These are phyloP conservation scores for Plasmodium blacklocki DNA, from an alignment of 169 alveolate species.

Conservation along the genomic window DNA sequence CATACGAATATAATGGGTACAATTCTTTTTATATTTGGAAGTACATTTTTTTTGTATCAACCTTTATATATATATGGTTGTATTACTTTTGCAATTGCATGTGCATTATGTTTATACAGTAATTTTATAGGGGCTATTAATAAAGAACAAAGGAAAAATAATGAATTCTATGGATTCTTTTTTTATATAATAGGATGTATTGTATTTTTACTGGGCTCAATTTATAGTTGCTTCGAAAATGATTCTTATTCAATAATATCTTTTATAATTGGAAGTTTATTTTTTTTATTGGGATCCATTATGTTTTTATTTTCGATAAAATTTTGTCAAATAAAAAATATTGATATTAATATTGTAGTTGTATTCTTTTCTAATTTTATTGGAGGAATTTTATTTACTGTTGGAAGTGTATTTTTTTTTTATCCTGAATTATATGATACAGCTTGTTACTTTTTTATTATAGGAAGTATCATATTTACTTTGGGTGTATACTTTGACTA, in stretches of 20 bases:
- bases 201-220: slow-evolving; percentile 30
- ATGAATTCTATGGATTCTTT: slow-evolving; percentile 29
- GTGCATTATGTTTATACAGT: slow-evolving; percentile 39
- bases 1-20: slow-evolving; percentile 55
- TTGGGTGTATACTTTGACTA: slow-evolving; percentile 52
- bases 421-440: slow-evolving; percentile 6
- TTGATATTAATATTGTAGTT: slow-evolving; percentile 19
- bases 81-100: slow-evolving; percentile 57
- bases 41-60: slow-evolving; percentile 29
- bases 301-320: slow-evolving; percentile 15
- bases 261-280: slow-evolving; percentile 44
- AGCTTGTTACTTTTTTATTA: slow-evolving; percentile 34
- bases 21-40: slow-evolving; percentile 53
- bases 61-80: slow-evolving; percentile 44
- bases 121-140: slow-evolving; percentile 18
- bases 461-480: slow-evolving; percentile 63
- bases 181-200: slow-evolving; percentile 35
- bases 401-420: slow-evolving; percentile 55
- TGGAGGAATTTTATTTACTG: slow-evolving; percentile 53
- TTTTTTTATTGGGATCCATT: slow-evolving; percentile 51
- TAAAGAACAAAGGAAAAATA: slow-evolving; percentile 1
- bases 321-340: slow-evolving; percentile 15
- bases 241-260: slow-evolving; percentile 22
- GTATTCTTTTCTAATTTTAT: slow-evolving; percentile 39
- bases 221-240: slow-evolving; percentile 51